phyloP scores from a whole-genome alignment of 2,329 filamentous ascomycete species.

The Fusarium graminum region DNA sequence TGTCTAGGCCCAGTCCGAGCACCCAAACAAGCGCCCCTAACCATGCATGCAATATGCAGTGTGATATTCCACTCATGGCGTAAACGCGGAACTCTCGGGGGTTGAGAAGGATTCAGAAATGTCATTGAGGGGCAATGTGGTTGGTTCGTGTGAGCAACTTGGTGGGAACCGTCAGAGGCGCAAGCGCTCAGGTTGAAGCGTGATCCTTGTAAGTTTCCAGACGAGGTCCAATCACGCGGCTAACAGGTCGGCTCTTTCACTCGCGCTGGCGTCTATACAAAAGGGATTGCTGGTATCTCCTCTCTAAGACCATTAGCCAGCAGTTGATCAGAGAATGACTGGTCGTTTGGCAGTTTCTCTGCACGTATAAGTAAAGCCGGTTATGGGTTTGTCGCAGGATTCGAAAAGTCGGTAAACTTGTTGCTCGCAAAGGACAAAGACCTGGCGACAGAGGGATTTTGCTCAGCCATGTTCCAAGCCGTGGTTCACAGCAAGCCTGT shows the following conservation, averaged over 20 bases:
- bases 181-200: conserved; percentile 44
- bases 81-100: conserved; percentile 39
- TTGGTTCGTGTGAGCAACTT: conserved; percentile 37
- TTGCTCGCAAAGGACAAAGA: conserved; percentile 10
- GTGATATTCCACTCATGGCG: conserved; percentile 45
- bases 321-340: conserved; percentile 28
- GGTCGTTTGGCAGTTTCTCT: conserved; percentile 5
- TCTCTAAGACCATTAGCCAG: conserved; percentile 33
- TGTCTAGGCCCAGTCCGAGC: conserved; percentile 21
- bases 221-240: conserved; percentile 49
- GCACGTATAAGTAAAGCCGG: conserved; percentile 12
- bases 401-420: conserved; percentile 12
- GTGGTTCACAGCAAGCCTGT: conserved; percentile 20
- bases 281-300: conserved; percentile 32
- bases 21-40: conserved; percentile 49
- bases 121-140: conserved; percentile 32
- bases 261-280: conserved; percentile 51
- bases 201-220: conserved; percentile 32
- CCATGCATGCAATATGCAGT: conserved; percentile 52
- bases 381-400: not conserved
- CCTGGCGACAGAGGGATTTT: conserved; percentile 21
- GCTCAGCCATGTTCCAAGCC: conserved; percentile 44
- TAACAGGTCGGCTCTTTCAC: conserved; percentile 49
- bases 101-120: conserved; percentile 40
- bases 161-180: conserved; percentile 49